Evolutionary conservation across 208 protist genomes (phyloP).

Genomic region (Crithidia expoeki): DNA sequence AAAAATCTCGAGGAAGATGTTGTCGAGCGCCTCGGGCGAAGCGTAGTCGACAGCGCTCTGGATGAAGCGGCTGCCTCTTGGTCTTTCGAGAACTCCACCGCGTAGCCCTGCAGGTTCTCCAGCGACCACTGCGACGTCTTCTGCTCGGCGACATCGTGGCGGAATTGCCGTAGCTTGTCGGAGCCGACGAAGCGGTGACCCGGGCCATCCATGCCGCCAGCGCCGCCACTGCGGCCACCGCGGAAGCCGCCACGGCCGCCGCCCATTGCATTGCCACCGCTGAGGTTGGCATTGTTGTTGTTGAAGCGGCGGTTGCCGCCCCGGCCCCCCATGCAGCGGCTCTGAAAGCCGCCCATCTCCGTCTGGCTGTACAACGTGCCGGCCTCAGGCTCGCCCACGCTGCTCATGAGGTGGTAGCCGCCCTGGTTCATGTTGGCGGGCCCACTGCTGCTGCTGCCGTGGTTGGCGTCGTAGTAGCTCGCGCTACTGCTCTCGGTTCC

Average conservation of each 20-base stretch:
- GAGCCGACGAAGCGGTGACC: constrained; percentile 54
- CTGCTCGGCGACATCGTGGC: constrained; percentile 51
- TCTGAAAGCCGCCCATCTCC: constrained; percentile 21
- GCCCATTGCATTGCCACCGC: not conserved
- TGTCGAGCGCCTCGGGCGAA: constrained; percentile 78
- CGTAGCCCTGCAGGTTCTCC: constrained; percentile 87
- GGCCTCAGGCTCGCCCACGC: constrained; percentile 16
- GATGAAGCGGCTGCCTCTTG: constrained; percentile 98
- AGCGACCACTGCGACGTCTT: constrained; percentile 64
- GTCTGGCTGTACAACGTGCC: constrained; percentile 28
- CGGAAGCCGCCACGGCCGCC: constrained; percentile 23
- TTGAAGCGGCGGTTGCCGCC: constrained; percentile 34
- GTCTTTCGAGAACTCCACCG: constrained; percentile 96
- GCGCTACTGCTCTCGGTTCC: constrained; percentile 18
- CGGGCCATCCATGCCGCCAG: constrained; percentile 33
- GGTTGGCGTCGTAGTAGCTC: constrained; percentile 35
- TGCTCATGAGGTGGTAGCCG: constrained; percentile 33
- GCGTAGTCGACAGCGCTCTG: constrained; percentile 95
- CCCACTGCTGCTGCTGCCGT: constrained; percentile 23
- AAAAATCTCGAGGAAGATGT: constrained; percentile 94
- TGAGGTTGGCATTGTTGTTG: constrained; percentile 14
- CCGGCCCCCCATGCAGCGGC: constrained; percentile 23
- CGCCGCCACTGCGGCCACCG: constrained; percentile 35
- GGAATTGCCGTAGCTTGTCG: constrained; percentile 73
- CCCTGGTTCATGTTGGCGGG: constrained; percentile 16